These are phyloP conservation scores for Trypanosoma melophagium DNA, from an alignment of 208 protist species.

Conservation along the genomic window DNA sequence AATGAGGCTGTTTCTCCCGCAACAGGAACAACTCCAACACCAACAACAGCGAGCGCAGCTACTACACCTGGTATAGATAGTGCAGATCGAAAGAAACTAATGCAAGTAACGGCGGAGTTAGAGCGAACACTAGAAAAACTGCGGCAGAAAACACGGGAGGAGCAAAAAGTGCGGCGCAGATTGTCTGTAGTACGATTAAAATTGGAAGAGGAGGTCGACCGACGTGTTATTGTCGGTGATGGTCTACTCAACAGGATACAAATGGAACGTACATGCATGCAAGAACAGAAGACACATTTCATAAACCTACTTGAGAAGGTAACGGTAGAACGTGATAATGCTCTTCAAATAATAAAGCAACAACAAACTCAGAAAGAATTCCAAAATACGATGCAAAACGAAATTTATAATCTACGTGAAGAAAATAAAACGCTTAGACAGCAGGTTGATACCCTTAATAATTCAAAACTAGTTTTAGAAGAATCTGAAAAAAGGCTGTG, in stretches of 20 bases:
- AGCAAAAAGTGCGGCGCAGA: slow-evolving; percentile 14
- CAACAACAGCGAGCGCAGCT: too few species aligned
- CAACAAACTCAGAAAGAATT: neutral
- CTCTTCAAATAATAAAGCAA: neutral
- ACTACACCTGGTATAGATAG: too few species aligned
- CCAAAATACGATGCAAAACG: neutral
- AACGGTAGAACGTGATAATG: neutral
- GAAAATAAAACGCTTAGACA: slow-evolving; percentile 15
- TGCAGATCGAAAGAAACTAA: slow-evolving; percentile 17
- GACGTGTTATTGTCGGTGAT: neutral
- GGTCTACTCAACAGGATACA: slow-evolving; percentile 18
- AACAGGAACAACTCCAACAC: too few species aligned
- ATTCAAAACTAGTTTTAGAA: slow-evolving; percentile 4
- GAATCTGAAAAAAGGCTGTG: slow-evolving; percentile 4
- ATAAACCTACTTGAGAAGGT: slow-evolving; percentile 7
- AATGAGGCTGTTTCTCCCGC: neutral
- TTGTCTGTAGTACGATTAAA: slow-evolving; percentile 29
- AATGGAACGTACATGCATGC: slow-evolving; percentile 14
- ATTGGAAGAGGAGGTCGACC: slow-evolving; percentile 35
- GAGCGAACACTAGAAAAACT: slow-evolving; percentile 26
- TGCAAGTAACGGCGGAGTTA: slow-evolving; percentile 26
- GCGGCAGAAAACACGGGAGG: slow-evolving; percentile 16
- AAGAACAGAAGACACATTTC: slow-evolving; percentile 20
- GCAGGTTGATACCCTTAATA: neutral
- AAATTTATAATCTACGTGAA: neutral